Base-by-base conservation (phyloP, 83 land plant genomes). In the Isoetes engelmannii region DNA sequence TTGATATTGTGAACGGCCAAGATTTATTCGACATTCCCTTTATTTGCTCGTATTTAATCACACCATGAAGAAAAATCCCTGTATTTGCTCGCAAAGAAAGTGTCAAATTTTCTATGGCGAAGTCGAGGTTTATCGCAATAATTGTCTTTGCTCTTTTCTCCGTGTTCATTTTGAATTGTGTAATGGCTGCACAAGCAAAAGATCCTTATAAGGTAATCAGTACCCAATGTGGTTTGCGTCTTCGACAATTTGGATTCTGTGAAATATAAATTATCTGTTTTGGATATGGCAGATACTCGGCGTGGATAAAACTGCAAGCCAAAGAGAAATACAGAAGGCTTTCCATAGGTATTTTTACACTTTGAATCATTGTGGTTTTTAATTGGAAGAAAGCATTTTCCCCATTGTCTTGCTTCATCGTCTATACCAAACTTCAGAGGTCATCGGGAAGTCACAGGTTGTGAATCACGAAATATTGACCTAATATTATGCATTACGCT, bases 291-390 rank as follows among this genome's bases (percentile, higher is more conserved):
- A 92, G 97, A 83, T 89, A 76, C 83, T 92, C 43, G 97, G 94
- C 15, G 87, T 92, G 18, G 94, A 92, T 20, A 72, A 74, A 58
- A 82, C 69, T 59, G 94, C 94, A n/a, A 83, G 83, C 63, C 92
- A 86, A 65, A 81, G 94, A 8, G 94, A 89, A 10, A 87, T 92
- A 59, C 87, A 92, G 79, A 92, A 92, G 76, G 97, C 97, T 37
- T 92, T 89, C 60, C 97, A 92, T 84, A 92, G 87, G 97, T 91
- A 80, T 58, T 82, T 62, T 61, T 61, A 3, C 12, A 12, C 1
- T 10, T 10, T 10, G 12, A 61, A 20, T 21, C 20, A 20, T 61
- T 15, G 12, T 63, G 17, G 47, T 3, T 7, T 6, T 41, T 42
- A 5, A 15, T n/a, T 15, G 10, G 17, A 20, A 20, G 21, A 20